phyloP scores from a whole-genome alignment of 768 basidiomycete genomes.

The Termitomyces heimii region DNA sequence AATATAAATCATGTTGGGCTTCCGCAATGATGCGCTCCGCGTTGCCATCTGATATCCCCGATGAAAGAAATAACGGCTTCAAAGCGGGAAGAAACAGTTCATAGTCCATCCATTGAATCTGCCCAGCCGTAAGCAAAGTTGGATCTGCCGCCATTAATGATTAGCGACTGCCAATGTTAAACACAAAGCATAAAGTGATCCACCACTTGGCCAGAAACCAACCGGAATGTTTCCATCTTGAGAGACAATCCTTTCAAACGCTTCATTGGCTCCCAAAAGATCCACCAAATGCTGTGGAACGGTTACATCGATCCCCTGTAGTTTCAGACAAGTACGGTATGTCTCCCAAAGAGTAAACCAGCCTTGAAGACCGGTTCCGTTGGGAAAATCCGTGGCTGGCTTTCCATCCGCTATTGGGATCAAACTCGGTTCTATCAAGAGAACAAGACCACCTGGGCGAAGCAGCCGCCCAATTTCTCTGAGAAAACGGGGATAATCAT shows the following conservation, averaged over 20 bases:
- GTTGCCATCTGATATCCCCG: background rate
- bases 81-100: background rate
- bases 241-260: background rate
- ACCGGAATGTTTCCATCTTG: background rate
- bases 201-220: background rate
- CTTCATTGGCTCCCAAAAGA: conserved; percentile 16
- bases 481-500: conserved; percentile 18
- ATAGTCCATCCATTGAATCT: conserved; percentile 1
- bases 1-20: background rate
- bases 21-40: background rate
- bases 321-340: conserved; percentile 47
- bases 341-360: conserved; percentile 65
- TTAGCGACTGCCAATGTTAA: background rate
- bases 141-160: background rate
- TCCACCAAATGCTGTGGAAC: conserved; percentile 51
- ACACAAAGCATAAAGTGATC: background rate
- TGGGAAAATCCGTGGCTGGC: conserved; percentile 23
- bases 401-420: conserved; percentile 44
- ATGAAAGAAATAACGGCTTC: background rate
- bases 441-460: conserved; percentile 63
- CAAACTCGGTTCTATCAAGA: conserved; percentile 58
- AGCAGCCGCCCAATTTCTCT: conserved; percentile 60
- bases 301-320: conserved; percentile 48
- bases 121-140: background rate
- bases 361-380: conserved; percentile 35